Base-by-base conservation (phyloP, 2,329 filamentous ascomycete species). In the Rhynchosporium agropyri region DNA sequence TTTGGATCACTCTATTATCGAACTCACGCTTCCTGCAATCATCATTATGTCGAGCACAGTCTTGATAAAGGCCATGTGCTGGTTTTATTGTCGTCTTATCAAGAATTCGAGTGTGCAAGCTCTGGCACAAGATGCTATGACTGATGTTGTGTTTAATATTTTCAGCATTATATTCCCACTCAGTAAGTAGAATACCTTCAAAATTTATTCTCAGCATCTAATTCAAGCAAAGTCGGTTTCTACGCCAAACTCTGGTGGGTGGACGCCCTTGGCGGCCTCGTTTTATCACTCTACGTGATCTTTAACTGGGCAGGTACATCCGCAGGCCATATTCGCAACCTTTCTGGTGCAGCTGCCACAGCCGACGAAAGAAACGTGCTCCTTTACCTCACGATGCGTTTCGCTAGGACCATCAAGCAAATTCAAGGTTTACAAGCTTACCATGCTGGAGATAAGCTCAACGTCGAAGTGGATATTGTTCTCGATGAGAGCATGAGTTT, bases 271-370 rank as follows among this genome's bases (percentile, higher is more conserved):
- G 87, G 87, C 60, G 87, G 87, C 3, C 81, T 83, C 0, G 69
- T 89, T 0, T 77, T 90, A 0, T 88, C 86, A 0, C 74, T 89
- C 4, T 89, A 83, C 76, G 88, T 90, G 73, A 89, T 89, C 68
- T 85, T 83, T 74, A 87, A 89, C 75, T 89, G 87, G 87, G 82
- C 82, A 1, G 79, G 80, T 51, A 89, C 86, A 0, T 84, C 81
- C 64, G 78, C 86, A 54, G 79, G 84, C 60, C 86, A 87, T 67
- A 80, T 88, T 53, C 81, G 80, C 1, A 79, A 84, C 2, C 76
- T 88, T 4, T 84, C 83, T 0, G 85, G 85, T n/a, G 78, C 83
- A 58, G 82, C 83, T 0, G 84, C 83, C 0, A 78, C 80, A 2
- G 77, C 81, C 3, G 74, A 79, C 4, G 76, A 83, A 46, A 77